A percentile compares a stretch with the other conserved stretches of the same genome.
Conservation (phyloP, 2,329 filamentous ascomycete species). For the Pestalotiopsis sp. region DNA sequence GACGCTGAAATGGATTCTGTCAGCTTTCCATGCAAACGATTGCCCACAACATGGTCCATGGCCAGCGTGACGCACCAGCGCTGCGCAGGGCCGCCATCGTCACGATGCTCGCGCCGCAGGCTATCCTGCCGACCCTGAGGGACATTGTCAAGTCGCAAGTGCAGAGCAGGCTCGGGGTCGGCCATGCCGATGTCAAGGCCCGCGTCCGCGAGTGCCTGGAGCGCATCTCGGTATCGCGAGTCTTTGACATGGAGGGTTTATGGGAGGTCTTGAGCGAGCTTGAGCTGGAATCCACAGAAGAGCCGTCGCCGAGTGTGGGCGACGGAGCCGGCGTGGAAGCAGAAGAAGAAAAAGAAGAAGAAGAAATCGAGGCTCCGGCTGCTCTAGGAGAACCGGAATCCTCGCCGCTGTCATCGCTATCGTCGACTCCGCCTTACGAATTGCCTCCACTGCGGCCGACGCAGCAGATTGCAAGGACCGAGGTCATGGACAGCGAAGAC, state of each 20-base stretch:
- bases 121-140: conserved; percentile 43
- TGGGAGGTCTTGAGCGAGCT: conserved; percentile 59
- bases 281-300: conserved; percentile 24
- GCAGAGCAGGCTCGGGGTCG: conserved; percentile 19
- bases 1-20: not conserved
- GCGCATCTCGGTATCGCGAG: conserved; percentile 53
- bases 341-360: not conserved
- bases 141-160: conserved; percentile 42
- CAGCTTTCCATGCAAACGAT: conserved; percentile 52
- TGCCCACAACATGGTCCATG: conserved; percentile 39
- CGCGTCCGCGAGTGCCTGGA: conserved; percentile 44
- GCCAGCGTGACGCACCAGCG: conserved; percentile 10
- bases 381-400: not conserved
- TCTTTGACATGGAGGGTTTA: conserved; percentile 62
- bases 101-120: conserved; percentile 47
- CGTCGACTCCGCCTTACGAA: conserved; percentile 6
- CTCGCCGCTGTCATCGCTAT: conserved; percentile 1
- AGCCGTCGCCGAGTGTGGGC: not conserved
- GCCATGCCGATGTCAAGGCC: conserved; percentile 19
- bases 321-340: too few species aligned
- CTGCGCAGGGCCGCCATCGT: conserved; percentile 42
- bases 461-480: conserved; percentile 18
- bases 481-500: conserved; percentile 43
- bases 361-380: not conserved
- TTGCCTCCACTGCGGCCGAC: conserved; percentile 5